Evolutionary conservation across 2,329 filamentous ascomycete genomes (phyloP).

Genomic region (Phyllosticta citrichinensis): DNA sequence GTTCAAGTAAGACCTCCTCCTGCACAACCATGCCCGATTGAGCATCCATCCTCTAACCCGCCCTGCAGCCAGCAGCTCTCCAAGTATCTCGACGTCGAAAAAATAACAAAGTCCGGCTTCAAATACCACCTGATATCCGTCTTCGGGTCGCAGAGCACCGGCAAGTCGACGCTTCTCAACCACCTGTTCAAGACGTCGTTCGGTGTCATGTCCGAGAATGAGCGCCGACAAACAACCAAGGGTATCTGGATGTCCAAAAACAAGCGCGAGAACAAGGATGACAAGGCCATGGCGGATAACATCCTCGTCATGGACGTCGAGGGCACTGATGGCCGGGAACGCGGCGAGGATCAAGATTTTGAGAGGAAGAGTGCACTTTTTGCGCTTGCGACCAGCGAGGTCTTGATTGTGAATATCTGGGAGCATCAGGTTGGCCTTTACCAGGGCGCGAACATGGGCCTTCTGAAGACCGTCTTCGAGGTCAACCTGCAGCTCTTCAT

Average conservation of each 20-base stretch:
- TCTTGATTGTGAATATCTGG: constrained; percentile 98
- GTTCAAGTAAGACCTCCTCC: constrained; percentile 65
- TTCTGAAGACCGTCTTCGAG: constrained; percentile 97
- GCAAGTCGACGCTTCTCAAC: constrained; percentile 95
- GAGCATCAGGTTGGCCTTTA: constrained; percentile 97
- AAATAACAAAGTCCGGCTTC: constrained; percentile 82
- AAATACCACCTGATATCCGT: constrained; percentile 99
- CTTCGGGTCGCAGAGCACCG: constrained; percentile 96
- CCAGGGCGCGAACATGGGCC: constrained; percentile 96
- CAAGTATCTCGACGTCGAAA: constrained; percentile 69
- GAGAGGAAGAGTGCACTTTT: constrained; percentile 97
- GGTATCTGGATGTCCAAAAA: constrained; percentile 99
- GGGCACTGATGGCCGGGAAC: constrained; percentile 89
- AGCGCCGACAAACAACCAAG: constrained; percentile 93
- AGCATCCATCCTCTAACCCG: constrained; percentile 18
- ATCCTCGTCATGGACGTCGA: constrained; percentile 99
- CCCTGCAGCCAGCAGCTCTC: constrained; percentile 59
- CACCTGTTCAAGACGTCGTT: constrained; percentile 92
- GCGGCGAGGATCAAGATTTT: constrained; percentile 97
- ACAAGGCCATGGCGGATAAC: constrained; percentile 75
- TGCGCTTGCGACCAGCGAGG: constrained; percentile 92
- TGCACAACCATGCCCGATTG: constrained; percentile 1
- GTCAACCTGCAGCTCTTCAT: constrained; percentile 95
- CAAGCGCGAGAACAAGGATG: constrained; percentile 50
- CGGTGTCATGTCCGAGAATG: constrained; percentile 92